Evolutionary conservation across 768 basidiomycete species (phyloP), one percentile per base, ranked within the genome.

Genomic region (Crucibulum laeve): DNA sequence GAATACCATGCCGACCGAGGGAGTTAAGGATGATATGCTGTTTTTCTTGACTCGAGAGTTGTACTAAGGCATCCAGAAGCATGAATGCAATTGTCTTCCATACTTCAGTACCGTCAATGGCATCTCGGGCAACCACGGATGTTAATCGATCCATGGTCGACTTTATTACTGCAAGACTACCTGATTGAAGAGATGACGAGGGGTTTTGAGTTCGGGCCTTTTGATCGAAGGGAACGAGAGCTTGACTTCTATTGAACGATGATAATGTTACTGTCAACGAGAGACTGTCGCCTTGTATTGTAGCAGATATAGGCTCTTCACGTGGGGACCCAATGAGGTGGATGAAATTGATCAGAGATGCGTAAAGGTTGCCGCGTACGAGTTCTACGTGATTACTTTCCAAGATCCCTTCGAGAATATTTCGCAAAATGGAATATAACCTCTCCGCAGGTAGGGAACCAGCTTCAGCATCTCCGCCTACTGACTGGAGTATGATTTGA

Each of bases 81-180:
- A 93, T 87, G 58, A 93, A 97, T 6, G 94, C 90, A 13, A 97
- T 81, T 2, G 93, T 94, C 65, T 91, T 91, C 95, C 95, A 98
- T 2, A 97, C 90, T 61, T 97, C 93, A 14, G 89, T 83, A 5
- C 93, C 94, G 50, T 96, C 93, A 42, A 91, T 87, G 1, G 92
- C 93, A 56, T 98, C 95, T n/a, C 91, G 75, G 17, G 89, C 80
- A 28, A 95, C 70, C 26, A 80, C 73, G 0, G 79, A 65, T 0
- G 92, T 71, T 15, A 97, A 64, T 4, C 85, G 74, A 42, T 95
- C 94, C 53, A 85, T 72, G 25, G 70, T 71, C 4, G 73, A 64
- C 53, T 83, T 85, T 58, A 98, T 65, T 44, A 86, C 69, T 0
- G 75, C 63, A 7, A 92, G 58, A 48, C 84, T 86, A 3, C 83